These are phyloP conservation scores for Chlorencoelia australis DNA, from an alignment of 2,329 filamentous ascomycete genomes.

Conservation along the genomic window DNA sequence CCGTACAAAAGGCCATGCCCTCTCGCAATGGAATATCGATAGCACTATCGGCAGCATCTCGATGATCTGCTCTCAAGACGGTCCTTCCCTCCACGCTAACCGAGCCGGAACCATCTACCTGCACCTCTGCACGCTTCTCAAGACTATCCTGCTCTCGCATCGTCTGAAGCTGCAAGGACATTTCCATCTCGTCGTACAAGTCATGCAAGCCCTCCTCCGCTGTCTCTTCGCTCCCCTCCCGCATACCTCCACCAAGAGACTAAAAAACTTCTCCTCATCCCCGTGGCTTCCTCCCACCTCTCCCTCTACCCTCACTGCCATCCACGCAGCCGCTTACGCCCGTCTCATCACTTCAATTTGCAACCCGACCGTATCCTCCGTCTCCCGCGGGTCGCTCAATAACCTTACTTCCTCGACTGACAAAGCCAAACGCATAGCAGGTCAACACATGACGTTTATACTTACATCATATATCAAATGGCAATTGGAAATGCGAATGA, in stretches of 20 bases:
- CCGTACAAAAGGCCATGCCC: constrained; percentile 23
- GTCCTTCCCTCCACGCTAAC: constrained; percentile 15
- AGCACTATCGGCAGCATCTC: constrained; percentile 25
- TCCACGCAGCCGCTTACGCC: constrained; percentile 41
- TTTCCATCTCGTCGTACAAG: constrained; percentile 46
- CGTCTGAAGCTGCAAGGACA: constrained; percentile 51
- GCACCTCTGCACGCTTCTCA: constrained; percentile 40
- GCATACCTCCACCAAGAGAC: constrained; percentile 17
- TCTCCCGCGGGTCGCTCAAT: constrained; percentile 33
- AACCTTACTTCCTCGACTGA: constrained; percentile 50
- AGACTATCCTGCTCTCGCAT: constrained; percentile 48
- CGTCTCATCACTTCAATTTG: constrained; percentile 49
- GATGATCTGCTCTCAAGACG: constrained; percentile 23
- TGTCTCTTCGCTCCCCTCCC: constrained; percentile 37
- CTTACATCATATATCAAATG: constrained; percentile 50
- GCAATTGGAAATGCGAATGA: constrained; percentile 46
- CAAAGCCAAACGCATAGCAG: constrained; percentile 49
- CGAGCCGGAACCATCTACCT: constrained; percentile 21
- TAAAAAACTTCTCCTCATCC: constrained; percentile 20
- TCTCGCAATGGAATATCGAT: constrained; percentile 28
- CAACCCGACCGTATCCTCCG: constrained; percentile 46
- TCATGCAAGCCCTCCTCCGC: constrained; percentile 45
- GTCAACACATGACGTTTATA: constrained; percentile 51
- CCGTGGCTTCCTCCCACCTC: constrained; percentile 29
- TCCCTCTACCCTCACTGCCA: constrained; percentile 24